phyloP scores from a whole-genome alignment of 352 stramenopile genomes.

The Pythium myriotylum region DNA sequence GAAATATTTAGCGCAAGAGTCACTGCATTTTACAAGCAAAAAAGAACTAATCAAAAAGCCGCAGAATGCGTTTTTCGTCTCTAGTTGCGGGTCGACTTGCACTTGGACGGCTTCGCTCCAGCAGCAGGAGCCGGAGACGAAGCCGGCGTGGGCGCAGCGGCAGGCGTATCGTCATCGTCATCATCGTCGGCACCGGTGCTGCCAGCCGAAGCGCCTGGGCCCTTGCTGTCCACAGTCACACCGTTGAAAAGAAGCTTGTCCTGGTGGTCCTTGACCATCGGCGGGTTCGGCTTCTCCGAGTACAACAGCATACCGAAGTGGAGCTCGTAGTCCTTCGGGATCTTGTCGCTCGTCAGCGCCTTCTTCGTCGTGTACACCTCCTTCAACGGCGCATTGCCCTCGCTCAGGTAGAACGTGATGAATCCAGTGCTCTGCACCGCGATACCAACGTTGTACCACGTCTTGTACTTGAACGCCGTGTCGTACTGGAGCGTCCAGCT shows the following conservation, averaged over 20 bases:
- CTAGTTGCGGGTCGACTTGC: too few relatives aligned
- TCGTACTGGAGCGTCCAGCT: conserved; percentile 13
- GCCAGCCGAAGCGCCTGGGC: too few relatives aligned
- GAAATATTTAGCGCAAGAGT: too few relatives aligned
- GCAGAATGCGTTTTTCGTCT: too few relatives aligned
- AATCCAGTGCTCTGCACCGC: conserved; percentile 7
- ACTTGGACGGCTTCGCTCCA: too few relatives aligned
- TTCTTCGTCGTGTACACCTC: conserved; percentile 15
- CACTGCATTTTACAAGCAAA: too few relatives aligned
- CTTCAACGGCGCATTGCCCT: conserved; percentile 8
- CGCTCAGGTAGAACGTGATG: conserved; percentile 18
- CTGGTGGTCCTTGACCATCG: conserved; percentile 9
- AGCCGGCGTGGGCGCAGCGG: background rate
- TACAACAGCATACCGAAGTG: conserved; percentile 18
- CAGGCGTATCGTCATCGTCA: background rate
- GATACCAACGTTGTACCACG: conserved; percentile 15
- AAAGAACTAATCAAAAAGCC: too few relatives aligned
- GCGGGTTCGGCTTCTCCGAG: conserved; percentile 11
- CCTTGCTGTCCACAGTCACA: conserved; percentile 7
- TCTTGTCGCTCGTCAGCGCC: conserved; percentile 7
- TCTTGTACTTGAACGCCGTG: conserved; percentile 22
- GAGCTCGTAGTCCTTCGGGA: conserved; percentile 17
- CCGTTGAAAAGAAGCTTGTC: conserved; percentile 13
- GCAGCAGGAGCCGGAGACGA: too few relatives aligned
- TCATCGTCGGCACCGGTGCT: background rate